Conservation (phyloP, 192 early-diverging fungal genomes). For the Irineochytrium annulatum region DNA sequence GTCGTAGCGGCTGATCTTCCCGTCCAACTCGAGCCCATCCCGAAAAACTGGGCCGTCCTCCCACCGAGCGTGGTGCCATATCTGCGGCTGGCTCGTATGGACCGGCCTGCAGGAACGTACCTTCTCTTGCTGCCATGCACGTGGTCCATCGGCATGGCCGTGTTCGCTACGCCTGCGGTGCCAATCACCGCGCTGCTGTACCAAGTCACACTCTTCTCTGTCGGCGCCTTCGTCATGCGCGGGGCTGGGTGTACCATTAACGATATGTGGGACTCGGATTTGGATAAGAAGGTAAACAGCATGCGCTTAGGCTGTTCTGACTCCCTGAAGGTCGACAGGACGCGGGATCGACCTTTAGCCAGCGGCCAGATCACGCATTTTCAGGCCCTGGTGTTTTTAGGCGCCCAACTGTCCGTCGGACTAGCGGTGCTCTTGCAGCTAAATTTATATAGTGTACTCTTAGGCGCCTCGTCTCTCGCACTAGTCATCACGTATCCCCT, state of each 20-base stretch:
- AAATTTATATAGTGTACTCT: constrained; percentile 65
- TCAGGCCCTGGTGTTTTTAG: constrained; percentile 75
- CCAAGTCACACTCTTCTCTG: constrained; percentile 76
- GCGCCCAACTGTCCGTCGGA: constrained; percentile 71
- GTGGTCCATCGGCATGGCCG: constrained; percentile 47
- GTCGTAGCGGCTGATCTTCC: too few species aligned
- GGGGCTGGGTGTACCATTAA: constrained; percentile 97
- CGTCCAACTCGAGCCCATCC: neutral
- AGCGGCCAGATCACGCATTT: constrained; percentile 63
- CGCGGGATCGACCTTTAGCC: constrained; percentile 76
- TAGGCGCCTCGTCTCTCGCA: constrained; percentile 76
- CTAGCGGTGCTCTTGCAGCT: constrained; percentile 84
- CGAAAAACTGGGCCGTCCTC: neutral
- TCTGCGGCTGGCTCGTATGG: constrained; percentile 64
- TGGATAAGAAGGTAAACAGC: constrained; percentile 63
- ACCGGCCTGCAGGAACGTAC: constrained; percentile 91
- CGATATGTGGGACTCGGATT: constrained; percentile 91
- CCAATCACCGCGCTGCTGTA: constrained; percentile 54
- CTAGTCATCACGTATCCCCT: constrained; percentile 79
- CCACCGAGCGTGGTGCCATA: constrained; percentile 16
- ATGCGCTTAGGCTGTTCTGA: neutral
- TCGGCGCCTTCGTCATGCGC: constrained; percentile 86
- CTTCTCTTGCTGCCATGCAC: constrained; percentile 88
- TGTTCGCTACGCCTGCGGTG: constrained; percentile 57
- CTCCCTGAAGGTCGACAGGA: constrained; percentile 64